Conservation (phyloP, 176 grass and related monocot genomes). For the Guadua angustifolia region DNA sequence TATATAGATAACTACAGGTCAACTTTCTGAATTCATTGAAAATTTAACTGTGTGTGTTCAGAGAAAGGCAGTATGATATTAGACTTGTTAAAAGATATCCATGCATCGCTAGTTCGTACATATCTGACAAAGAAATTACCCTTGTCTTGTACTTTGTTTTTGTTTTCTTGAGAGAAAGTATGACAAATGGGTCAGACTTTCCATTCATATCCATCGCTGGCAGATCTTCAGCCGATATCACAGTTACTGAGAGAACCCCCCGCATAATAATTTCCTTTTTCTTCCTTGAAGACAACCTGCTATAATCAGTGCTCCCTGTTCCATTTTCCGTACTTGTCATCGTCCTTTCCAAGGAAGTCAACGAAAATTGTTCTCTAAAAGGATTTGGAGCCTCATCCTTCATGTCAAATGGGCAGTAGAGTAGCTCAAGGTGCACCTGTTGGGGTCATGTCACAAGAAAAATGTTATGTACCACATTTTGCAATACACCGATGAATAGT, state of each 20-base stretch:
- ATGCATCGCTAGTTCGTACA: not conserved
- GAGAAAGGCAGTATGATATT: conserved; percentile 21
- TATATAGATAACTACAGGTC: conserved; percentile 3
- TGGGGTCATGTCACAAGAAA: conserved; percentile 20
- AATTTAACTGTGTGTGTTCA: not conserved
- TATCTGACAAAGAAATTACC: conserved; percentile 59
- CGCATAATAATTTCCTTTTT: conserved; percentile 88
- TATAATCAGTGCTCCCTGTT: conserved; percentile 49
- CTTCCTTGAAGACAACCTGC: conserved; percentile 60
- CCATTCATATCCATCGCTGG: conserved; percentile 90
- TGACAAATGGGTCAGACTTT: conserved; percentile 88
- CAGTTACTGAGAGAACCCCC: conserved; percentile 82
- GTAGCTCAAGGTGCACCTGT: conserved; percentile 92
- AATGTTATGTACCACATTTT: not conserved
- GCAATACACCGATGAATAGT: not conserved
- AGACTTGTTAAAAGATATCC: conserved; percentile 3
- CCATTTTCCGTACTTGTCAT: conserved; percentile 69
- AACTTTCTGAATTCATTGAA: not conserved
- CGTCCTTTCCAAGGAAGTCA: conserved; percentile 91
- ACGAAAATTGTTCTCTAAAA: conserved; percentile 69
- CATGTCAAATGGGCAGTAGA: conserved; percentile 78
- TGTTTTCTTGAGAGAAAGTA: conserved; percentile 85
- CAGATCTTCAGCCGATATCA: conserved; percentile 82
- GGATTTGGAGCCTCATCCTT: conserved; percentile 77
- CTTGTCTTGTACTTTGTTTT: conserved; percentile 95